Base-by-base conservation (phyloP, 768 basidiomycete species). In the Mycena sanguinolenta region DNA sequence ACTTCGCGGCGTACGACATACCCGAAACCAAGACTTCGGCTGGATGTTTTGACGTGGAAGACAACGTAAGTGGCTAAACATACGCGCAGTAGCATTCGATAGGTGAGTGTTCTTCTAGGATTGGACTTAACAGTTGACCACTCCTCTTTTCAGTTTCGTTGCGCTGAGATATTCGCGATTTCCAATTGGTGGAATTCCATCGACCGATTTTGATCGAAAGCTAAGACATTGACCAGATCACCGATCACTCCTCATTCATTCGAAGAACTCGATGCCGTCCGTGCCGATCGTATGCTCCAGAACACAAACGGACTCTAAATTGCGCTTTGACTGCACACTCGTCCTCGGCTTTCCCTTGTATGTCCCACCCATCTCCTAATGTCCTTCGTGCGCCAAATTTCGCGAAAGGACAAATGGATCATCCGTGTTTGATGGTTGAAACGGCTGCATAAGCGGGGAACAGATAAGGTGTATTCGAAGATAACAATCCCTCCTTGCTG, bases 401-500 rank as follows among this genome's bases (percentile, higher is more conserved):
- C 60, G 36, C 25, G 39, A 61, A 55, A 42, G 53, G 19, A 21
- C 44, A 55, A 61, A 62, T 57, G 25, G n/a, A 54, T 54, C 38
- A 54, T 14, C 44, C 14, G 27, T 46, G 52, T 44, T 65, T 70
- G 69, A 70, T 70, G 58, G 63, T 53, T 65, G 42, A 59, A 69
- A 36, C 60, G 54, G 52, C n/a, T 32, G 46, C 30, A 32, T 30
- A 57, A 54, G 39, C 67, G 59, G 63, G 50, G 69, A 14, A 65
- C 50, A 60, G 68, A 73, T 69, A 73, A 73, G 72, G 60, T 54
- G 55, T 55, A 27, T 32, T 55, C 32, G 62, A 58, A 66, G 67
- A 73, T 73, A 73, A 63, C 50, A 16, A 32, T 4, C 62, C n/a
- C n/a, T 46, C 21, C 63, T 46, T 36, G 44, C 32, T 34, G 30